Conservation (phyloP, 345 rosid species). For the Erodium maritimum region DNA sequence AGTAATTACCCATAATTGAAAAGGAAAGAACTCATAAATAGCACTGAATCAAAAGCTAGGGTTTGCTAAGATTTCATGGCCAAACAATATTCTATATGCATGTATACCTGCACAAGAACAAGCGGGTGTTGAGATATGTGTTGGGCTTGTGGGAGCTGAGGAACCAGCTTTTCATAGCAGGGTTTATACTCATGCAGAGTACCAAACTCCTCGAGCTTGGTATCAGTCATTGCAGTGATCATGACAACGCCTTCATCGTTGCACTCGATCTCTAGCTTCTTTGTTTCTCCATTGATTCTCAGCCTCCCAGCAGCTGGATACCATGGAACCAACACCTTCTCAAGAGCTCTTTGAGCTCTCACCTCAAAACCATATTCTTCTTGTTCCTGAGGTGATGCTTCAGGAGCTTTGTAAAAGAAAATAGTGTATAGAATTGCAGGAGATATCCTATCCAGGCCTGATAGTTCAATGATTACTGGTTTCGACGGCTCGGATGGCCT, state of each 20-base stretch:
- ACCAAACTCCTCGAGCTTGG: constrained; percentile 17
- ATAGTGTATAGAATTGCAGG: constrained; percentile 11
- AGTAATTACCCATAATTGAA: too few species aligned
- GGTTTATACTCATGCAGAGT: constrained; percentile 13
- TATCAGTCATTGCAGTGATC: constrained; percentile 4
- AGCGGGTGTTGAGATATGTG: constrained; percentile 13
- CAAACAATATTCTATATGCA: too few species aligned
- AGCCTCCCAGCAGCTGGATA: constrained; percentile 18
- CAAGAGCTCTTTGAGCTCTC: constrained; percentile 6
- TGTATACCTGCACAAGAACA: constrained; percentile 13
- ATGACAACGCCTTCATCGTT: constrained; percentile 11
- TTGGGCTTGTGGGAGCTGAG: constrained; percentile 4
- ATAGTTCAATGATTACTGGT: constrained; percentile 7
- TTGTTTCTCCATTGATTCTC: constrained; percentile 10
- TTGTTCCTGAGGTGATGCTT: neutral
- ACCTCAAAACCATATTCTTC: neutral
- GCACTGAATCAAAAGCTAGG: neutral
- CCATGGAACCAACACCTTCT: constrained; percentile 14
- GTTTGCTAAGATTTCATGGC: neutral
- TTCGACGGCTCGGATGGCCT: constrained; percentile 6
- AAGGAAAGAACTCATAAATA: too few species aligned
- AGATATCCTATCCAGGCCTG: constrained; percentile 11
- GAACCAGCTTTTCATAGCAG: constrained; percentile 16
- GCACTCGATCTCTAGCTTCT: constrained; percentile 15
- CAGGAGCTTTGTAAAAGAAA: constrained; percentile 5